These are phyloP conservation scores for Stachybotrys elegans DNA, from an alignment of 2,329 filamentous ascomycete genomes.

Conservation along the genomic window DNA sequence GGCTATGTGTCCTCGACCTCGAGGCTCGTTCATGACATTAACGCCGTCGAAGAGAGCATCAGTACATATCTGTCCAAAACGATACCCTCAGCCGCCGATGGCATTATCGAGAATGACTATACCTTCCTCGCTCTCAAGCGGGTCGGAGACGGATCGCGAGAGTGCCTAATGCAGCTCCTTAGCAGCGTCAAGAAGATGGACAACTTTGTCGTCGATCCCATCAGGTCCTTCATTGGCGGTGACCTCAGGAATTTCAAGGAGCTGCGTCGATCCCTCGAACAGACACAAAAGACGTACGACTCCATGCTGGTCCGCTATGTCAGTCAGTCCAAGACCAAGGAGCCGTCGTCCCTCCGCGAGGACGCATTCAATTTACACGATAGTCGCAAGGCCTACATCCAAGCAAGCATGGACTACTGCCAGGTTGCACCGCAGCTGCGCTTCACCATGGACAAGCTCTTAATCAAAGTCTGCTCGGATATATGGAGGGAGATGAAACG, in stretches of 20 bases:
- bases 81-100: constrained; percentile 74
- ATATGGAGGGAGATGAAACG: constrained; percentile 82
- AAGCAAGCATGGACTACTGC: constrained; percentile 90
- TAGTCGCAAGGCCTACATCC: constrained; percentile 83
- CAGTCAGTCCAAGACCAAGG: constrained; percentile 85
- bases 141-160: constrained; percentile 78
- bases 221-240: constrained; percentile 69
- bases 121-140: constrained; percentile 80
- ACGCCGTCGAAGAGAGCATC: constrained; percentile 73
- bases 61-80: constrained; percentile 71
- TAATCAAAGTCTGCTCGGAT: constrained; percentile 80
- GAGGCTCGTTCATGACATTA: constrained; percentile 57
- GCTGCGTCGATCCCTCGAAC: constrained; percentile 67
- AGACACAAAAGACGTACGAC: constrained; percentile 80
- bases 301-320: constrained; percentile 75
- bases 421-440: constrained; percentile 82
- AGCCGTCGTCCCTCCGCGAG: constrained; percentile 83
- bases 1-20: constrained; percentile 48
- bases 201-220: constrained; percentile 70
- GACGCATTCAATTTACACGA: constrained; percentile 96
- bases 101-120: constrained; percentile 91
- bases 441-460: constrained; percentile 74
- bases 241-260: constrained; percentile 88
- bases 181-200: constrained; percentile 75
- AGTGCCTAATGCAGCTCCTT: constrained; percentile 79